Base-by-base conservation (phyloP, 495 filamentous ascomycete species). In the Cairneyella variabilis region DNA sequence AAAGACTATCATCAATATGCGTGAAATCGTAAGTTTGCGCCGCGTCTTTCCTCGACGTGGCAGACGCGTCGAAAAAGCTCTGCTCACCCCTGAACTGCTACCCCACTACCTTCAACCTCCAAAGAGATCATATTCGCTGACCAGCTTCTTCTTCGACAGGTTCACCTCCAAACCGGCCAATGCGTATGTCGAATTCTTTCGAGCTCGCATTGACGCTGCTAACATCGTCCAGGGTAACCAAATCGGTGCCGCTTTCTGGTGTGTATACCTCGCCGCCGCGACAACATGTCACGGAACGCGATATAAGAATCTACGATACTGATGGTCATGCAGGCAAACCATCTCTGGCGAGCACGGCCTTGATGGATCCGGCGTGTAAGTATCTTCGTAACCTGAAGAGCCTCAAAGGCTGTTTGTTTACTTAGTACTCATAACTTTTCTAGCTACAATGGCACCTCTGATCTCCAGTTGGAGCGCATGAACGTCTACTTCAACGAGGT, bases 401-500 rank as follows among this genome's bases (percentile, higher is more conserved):
- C 4, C 14, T 14, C n/a, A 5, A 7, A 41, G 1, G 18, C n/a
- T 41, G 17, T 41, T 41, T 34, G 30, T 34, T 34, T 34, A 34
- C n/a, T n/a, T n/a, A n/a, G n/a, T n/a, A n/a, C n/a, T n/a, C n/a
- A n/a, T n/a, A n/a, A n/a, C 45, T 55, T 61, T 60, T 43, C 62
- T 62, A 97, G 92, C 53, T 97, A 97, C 83, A 92, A 91, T 74
- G 93, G 95, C 65, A 88, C 89, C 59, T 97, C 92, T 48, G 93
- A 97, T 75, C 91, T 99, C 69, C 93, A 99, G 81, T 81, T 97
- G 56, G 93, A 99, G 86, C 92, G 93, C 68, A 96, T 99, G 92
- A 99, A 91, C 77, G 93, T 99, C 73, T 99, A 99, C 85, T 99
- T 99, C 84, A 99, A 97, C 78, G 90, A 97, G 88, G 92, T 96